Evolutionary conservation across 2,329 filamentous ascomycete genomes (phyloP).

Genomic region (Alternaria solani): DNA sequence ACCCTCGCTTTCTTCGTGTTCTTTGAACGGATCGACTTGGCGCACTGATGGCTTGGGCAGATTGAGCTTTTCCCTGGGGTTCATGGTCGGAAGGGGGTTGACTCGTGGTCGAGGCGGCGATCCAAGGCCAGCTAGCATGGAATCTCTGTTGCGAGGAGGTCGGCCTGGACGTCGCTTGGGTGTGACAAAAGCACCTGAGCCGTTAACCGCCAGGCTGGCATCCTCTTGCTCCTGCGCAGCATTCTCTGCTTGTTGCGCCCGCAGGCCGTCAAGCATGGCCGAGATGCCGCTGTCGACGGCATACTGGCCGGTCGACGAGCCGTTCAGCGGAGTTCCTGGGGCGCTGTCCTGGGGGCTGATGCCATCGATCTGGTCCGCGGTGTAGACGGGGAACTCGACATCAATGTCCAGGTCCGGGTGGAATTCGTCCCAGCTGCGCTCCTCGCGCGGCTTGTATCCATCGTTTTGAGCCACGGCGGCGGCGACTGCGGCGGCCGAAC

Average conservation of each 20-base stretch:
- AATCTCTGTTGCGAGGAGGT: constrained; percentile 69
- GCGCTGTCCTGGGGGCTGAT: constrained; percentile 58
- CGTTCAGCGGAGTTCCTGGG: constrained; percentile 54
- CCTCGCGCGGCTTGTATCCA: constrained; percentile 96
- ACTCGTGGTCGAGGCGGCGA: constrained; percentile 70
- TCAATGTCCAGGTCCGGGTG: constrained; percentile 95
- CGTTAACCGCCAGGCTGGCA: constrained; percentile 18
- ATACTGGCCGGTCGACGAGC: constrained; percentile 38
- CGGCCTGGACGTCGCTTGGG: constrained; percentile 68
- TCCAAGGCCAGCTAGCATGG: constrained; percentile 67
- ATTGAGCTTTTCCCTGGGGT: constrained; percentile 80
- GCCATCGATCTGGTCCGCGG: constrained; percentile 85
- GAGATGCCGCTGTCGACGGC: constrained; percentile 47
- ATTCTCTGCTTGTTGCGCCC: constrained; percentile 40
- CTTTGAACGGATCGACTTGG: constrained; percentile 77
- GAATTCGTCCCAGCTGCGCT: constrained; percentile 97
- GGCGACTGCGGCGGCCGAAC: constrained; percentile 86
- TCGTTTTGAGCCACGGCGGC: constrained; percentile 89
- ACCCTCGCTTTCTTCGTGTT: constrained; percentile 84
- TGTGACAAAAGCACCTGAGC: constrained; percentile 40
- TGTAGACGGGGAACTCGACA: constrained; percentile 77
- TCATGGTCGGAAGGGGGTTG: constrained; percentile 79
- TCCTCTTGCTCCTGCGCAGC: constrained; percentile 34
- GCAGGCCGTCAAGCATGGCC: constrained; percentile 45
- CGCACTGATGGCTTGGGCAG: constrained; percentile 78